These are phyloP conservation scores for Rhizopogon sp. DNA, from an alignment of 768 basidiomycete species.

Conservation along the genomic window DNA sequence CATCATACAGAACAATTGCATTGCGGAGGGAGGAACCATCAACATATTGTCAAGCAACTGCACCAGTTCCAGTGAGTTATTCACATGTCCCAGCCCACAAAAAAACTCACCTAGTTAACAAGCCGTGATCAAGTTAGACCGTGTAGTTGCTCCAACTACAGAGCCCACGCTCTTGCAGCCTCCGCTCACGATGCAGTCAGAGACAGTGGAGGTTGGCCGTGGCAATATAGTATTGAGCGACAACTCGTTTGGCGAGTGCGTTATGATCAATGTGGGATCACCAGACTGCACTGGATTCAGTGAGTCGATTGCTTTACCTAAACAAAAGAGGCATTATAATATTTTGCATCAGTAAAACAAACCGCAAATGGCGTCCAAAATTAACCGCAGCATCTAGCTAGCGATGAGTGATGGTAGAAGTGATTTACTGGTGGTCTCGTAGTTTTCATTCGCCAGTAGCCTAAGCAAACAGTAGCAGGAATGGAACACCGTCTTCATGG, in stretches of 20 bases:
- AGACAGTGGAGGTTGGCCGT: background rate
- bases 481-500: no score
- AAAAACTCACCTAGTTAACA: background rate
- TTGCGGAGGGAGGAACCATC: background rate
- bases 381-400: background rate
- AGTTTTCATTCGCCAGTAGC: no score
- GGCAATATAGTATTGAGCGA: background rate
- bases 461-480: background rate
- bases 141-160: background rate
- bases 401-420: background rate
- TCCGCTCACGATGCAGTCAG: background rate
- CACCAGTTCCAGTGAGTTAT: background rate
- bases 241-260: background rate
- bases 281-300: background rate
- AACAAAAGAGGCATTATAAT: background rate
- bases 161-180: background rate
- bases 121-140: background rate
- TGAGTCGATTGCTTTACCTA: background rate
- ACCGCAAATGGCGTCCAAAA: background rate
- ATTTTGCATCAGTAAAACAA: background rate
- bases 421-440: background rate
- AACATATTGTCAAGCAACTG: background rate
- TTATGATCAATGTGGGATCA: background rate
- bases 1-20: background rate
- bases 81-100: no score